Percentiles rank a stretch among this genome's conserved stretches.
Evolutionary conservation across 176 grass and related monocot genomes (phyloP).

Genomic region (Triticum dicoccoides): DNA sequence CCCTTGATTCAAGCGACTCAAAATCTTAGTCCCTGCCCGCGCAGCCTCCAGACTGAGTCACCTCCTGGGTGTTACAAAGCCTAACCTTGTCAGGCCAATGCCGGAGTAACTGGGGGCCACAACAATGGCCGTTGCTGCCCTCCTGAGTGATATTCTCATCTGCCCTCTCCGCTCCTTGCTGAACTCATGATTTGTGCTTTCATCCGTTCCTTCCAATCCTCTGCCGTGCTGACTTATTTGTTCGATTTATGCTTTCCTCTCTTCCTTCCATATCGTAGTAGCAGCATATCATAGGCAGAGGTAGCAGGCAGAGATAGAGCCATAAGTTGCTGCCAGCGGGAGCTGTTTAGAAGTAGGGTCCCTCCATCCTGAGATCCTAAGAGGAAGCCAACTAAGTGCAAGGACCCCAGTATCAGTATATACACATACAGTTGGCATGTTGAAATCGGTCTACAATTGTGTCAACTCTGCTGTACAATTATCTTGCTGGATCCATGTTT

Average conservation of each 20-base stretch:
- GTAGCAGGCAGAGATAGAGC: too few relatives aligned
- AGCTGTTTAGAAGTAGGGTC: not conserved
- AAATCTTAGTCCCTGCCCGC: not conserved
- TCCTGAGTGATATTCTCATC: not conserved
- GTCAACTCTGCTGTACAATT: too few relatives aligned
- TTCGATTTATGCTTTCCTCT: too few relatives aligned
- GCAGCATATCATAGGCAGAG: too few relatives aligned
- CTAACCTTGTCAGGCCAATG: not conserved
- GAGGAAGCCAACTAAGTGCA: too few relatives aligned
- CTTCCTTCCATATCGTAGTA: not conserved
- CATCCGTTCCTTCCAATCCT: not conserved
- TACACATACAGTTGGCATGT: too few relatives aligned
- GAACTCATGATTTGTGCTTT: not conserved
- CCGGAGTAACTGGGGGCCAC: not conserved
- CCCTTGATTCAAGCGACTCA: not conserved
- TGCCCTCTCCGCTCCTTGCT: not conserved
- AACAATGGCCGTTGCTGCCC: too few relatives aligned
- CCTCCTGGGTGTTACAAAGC: not conserved
- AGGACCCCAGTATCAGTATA: too few relatives aligned
- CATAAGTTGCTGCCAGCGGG: not conserved
- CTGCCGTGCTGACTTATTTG: too few relatives aligned
- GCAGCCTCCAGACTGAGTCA: not conserved
- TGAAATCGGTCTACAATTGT: too few relatives aligned
- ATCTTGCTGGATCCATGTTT: too few relatives aligned
- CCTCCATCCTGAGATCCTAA: too few relatives aligned